Conservation (phyloP, 108 stramenopile genomes). For the Mayamaea pseudoterrestris region DNA sequence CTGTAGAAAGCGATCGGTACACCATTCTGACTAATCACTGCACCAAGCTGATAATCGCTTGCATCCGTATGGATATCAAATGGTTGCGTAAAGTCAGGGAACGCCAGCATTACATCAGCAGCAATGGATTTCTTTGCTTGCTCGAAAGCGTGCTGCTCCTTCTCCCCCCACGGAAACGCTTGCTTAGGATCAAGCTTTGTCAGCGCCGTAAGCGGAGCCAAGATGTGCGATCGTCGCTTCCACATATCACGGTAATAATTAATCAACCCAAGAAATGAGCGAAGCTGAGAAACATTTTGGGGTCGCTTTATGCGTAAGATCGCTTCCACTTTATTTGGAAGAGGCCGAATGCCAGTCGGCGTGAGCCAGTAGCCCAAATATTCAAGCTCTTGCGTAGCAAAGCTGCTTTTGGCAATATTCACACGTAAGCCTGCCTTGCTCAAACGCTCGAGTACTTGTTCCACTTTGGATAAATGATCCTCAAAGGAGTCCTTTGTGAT, state of each 20-base stretch:
- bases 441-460: slow-evolving; percentile 11
- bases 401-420: slow-evolving; percentile 13
- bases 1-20: slow-evolving; percentile 27
- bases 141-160: slow-evolving; percentile 27
- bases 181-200: slow-evolving; percentile 5
- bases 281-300: slow-evolving; percentile 10
- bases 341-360: slow-evolving; percentile 14
- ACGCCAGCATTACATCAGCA: slow-evolving; percentile 22
- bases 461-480: slow-evolving; percentile 19
- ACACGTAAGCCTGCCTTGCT: slow-evolving; percentile 8
- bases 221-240: slow-evolving; percentile 16
- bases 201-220: slow-evolving; percentile 29
- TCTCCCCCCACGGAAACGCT: slow-evolving; percentile 19
- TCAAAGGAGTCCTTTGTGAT: slow-evolving; percentile 9
- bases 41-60: slow-evolving; percentile 18
- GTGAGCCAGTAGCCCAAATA: slow-evolving; percentile 10
- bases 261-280: slow-evolving; percentile 20
- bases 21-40: slow-evolving; percentile 25
- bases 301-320: slow-evolving; percentile 17
- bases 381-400: slow-evolving; percentile 7
- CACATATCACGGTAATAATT: slow-evolving; percentile 45
- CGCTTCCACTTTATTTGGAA: slow-evolving; percentile 25
- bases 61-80: slow-evolving; percentile 28
- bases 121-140: slow-evolving; percentile 21
- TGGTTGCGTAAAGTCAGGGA: slow-evolving; percentile 22